phyloP scores from a whole-genome alignment of 2,329 filamentous ascomycete species.

The Acrodontium crateriforme region DNA sequence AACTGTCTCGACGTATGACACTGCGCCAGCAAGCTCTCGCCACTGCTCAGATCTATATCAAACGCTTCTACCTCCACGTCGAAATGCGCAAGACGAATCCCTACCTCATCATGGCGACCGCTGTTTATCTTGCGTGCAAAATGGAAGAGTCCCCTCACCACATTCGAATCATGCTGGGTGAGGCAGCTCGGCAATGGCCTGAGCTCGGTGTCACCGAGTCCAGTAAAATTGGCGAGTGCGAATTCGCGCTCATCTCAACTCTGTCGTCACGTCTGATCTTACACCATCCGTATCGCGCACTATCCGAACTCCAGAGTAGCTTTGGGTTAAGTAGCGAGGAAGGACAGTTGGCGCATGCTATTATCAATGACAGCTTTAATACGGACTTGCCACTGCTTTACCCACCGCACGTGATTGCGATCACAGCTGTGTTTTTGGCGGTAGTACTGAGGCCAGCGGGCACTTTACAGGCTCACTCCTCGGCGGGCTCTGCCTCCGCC shows the following conservation, averaged over 20 bases:
- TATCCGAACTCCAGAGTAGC: conserved; percentile 55
- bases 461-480: conserved; percentile 28
- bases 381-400: conserved; percentile 80
- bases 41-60: conserved; percentile 88
- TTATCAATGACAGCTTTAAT: conserved; percentile 86
- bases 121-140: conserved; percentile 90
- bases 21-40: conserved; percentile 85
- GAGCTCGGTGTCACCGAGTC: conserved; percentile 65
- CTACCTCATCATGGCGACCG: conserved; percentile 83
- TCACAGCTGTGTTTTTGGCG: conserved; percentile 71
- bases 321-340: conserved; percentile 68
- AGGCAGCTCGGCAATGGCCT: conserved; percentile 75
- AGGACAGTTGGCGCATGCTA: conserved; percentile 58
- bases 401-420: conserved; percentile 75
- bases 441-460: conserved; percentile 64
- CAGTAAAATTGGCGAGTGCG: conserved; percentile 79
- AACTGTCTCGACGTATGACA: conserved; percentile 69
- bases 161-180: conserved; percentile 76
- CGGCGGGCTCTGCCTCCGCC: background rate
- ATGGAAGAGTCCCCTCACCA: conserved; percentile 97
- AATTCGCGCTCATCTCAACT: conserved; percentile 83
- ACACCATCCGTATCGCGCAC: conserved; percentile 77
- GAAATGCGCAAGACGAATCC: conserved; percentile 89
- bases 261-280: conserved; percentile 82
- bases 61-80: conserved; percentile 82